phyloP scores from a whole-genome alignment of 805 yeast species.

The Hanseniaspora nectarophila region DNA sequence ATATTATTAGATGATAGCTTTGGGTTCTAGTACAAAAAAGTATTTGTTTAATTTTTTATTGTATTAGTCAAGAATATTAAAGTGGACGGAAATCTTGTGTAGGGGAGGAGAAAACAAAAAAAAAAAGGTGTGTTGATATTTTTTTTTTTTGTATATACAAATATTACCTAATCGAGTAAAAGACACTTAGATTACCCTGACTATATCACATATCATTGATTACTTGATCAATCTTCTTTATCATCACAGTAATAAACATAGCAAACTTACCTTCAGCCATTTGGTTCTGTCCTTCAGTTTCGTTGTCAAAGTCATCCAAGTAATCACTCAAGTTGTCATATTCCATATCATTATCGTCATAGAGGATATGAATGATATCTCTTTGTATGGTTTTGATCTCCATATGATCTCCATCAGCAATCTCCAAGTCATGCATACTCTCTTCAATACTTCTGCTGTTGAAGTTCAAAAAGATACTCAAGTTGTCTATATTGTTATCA shows the following conservation, averaged over 20 bases:
- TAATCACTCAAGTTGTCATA: background rate
- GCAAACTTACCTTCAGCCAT: constrained; percentile 9
- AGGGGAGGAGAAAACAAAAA: too few relatives aligned
- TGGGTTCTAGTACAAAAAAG: background rate
- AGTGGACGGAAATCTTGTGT: too few relatives aligned
- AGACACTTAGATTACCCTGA: background rate
- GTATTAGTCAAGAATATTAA: too few relatives aligned
- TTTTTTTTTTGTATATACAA: too few relatives aligned
- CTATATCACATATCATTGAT: background rate
- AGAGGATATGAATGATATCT: background rate
- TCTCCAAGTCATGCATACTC: background rate
- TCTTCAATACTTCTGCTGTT: background rate
- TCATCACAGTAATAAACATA: constrained; percentile 6
- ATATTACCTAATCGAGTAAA: background rate
- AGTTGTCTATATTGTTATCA: constrained; percentile 7
- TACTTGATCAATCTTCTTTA: background rate
- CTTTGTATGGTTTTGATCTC: background rate
- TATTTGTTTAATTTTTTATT: too few relatives aligned
- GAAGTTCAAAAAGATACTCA: constrained; percentile 4
- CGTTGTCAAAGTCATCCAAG: background rate
- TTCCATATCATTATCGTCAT: background rate
- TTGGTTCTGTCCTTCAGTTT: background rate
- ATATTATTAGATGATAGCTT: background rate
- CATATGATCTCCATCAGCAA: background rate
- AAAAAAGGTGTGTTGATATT: too few relatives aligned